Base-by-base conservation (phyloP, 2,329 filamentous ascomycete species). In the Calonectria fujianensis region DNA sequence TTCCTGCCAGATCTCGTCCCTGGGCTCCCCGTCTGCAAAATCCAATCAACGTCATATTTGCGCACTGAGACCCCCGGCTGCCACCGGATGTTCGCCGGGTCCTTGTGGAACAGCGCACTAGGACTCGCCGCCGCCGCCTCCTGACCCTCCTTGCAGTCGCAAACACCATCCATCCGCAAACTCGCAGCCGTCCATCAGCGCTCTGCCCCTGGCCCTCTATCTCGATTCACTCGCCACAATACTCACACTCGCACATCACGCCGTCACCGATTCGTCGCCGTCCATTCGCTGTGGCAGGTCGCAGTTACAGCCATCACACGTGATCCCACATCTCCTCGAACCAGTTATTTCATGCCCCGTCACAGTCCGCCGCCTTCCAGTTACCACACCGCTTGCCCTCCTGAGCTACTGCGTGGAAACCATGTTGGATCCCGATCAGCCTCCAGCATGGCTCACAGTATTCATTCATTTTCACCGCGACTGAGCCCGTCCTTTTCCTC, bases 331-430 rank as follows among this genome's bases (percentile, higher is more conserved):
- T 70, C 54, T 65, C 73, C 71, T 76, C 10, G 76, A 79, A 77
- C 80, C 80, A 80, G 78, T 80, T 76, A 81, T 82, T 82, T 82
- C 78, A 82, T 82, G 80, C 80, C 80, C 80, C 80, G 80, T 80
- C 80, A 81, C 80, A 81, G 72, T 69, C 70, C 69, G 64, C 78
- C 79, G 72, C 69, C 70, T 78, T 74, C 78, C 70, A 79, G 52
- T 75, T 69, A 80, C 74, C 76, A 80, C 79, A 81, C 79, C 80
- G 80, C 80, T 81, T 80, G 75, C 79, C 74, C 78, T 67, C 79
- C 78, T 78, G 68, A 76, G 18, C 64, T 72, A 68, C 79, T 78
- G 76, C 78, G 70, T 74, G 74, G 76, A 78, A 81, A 83, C 69
- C 77, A 84, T 84, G 83, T 82, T 77, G 75, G 76, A 80, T 81